A percentile compares a stretch with the other conserved stretches of the same genome.
Conservation (phyloP, 495 filamentous ascomycete genomes). For the Aspergillus asperescens region DNA sequence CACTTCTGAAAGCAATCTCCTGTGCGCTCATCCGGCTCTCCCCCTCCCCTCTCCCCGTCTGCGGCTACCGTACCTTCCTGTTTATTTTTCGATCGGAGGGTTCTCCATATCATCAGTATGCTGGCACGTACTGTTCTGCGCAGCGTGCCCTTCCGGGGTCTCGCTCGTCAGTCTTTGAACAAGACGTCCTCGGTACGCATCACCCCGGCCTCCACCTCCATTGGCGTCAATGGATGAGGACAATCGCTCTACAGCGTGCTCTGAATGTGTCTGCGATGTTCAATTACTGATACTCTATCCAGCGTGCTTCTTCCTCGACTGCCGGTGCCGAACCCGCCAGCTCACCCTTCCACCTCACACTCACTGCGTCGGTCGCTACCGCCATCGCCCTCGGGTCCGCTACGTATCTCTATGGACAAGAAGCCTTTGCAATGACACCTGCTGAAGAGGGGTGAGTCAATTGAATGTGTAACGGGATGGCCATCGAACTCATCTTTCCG, state of each 20-base stretch:
- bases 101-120: slow-evolving; percentile 55
- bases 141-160: slow-evolving; percentile 69
- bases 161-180: slow-evolving; percentile 49
- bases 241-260: slow-evolving; percentile 27
- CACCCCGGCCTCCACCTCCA: slow-evolving; percentile 26
- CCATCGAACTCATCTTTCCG: slow-evolving; percentile 19
- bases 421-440: slow-evolving; percentile 82
- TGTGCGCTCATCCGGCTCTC: slow-evolving; percentile 23
- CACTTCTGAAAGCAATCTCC: slow-evolving; percentile 33
- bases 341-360: slow-evolving; percentile 59
- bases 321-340: slow-evolving; percentile 45
- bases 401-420: slow-evolving; percentile 85
- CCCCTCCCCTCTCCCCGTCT: slow-evolving; percentile 29
- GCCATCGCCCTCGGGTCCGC: slow-evolving; percentile 78
- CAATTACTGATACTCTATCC: slow-evolving; percentile 26
- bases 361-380: slow-evolving; percentile 78
- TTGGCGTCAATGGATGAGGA: slow-evolving; percentile 26
- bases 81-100: slow-evolving; percentile 37
- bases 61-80: slow-evolving; percentile 31
- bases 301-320: slow-evolving; percentile 45
- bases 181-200: slow-evolving; percentile 47
- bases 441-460: slow-evolving; percentile 91
- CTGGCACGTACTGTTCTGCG: slow-evolving; percentile 80
- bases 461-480: slow-evolving; percentile 11
- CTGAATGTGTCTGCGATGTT: neutral